Percentiles rank a stretch among this genome's conserved stretches.
Evolutionary conservation across 306 rosid species (phyloP).

Genomic region (Dalbergia cultrata): DNA sequence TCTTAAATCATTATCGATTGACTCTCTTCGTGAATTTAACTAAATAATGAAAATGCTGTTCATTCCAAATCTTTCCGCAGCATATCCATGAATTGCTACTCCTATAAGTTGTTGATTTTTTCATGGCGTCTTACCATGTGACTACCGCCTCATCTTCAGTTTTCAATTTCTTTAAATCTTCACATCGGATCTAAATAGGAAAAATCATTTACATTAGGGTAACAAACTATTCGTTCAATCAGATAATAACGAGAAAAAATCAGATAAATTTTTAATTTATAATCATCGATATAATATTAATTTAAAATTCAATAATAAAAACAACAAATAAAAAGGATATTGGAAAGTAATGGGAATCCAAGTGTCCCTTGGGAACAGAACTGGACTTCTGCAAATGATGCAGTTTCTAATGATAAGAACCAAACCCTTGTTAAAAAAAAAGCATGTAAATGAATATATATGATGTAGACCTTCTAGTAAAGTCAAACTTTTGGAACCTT

Average conservation of each 20-base stretch:
- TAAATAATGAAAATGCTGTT: background rate
- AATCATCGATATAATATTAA: background rate
- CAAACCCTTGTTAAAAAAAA: constrained; percentile 39
- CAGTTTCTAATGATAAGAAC: constrained; percentile 29
- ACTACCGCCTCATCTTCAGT: background rate
- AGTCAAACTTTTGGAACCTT: constrained; percentile 52
- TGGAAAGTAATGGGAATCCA: constrained; percentile 36
- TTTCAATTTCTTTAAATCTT: background rate
- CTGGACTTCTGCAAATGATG: constrained; percentile 38
- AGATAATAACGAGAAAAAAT: too few relatives aligned
- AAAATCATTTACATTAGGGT: background rate
- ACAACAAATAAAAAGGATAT: background rate
- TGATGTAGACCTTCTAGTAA: constrained; percentile 55
- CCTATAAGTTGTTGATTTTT: background rate
- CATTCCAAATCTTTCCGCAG: background rate
- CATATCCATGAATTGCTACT: background rate
- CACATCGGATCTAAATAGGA: background rate
- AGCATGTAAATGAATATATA: constrained; percentile 27
- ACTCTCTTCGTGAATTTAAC: background rate
- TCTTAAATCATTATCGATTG: background rate
- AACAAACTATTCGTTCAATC: too few relatives aligned
- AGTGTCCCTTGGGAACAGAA: constrained; percentile 43
- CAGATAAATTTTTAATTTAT: too few relatives aligned
- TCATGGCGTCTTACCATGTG: background rate
- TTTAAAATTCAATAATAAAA: background rate